These are phyloP conservation scores for Pythium angustatum DNA, from an alignment of 352 stramenopile genomes.

Conservation along the genomic window DNA sequence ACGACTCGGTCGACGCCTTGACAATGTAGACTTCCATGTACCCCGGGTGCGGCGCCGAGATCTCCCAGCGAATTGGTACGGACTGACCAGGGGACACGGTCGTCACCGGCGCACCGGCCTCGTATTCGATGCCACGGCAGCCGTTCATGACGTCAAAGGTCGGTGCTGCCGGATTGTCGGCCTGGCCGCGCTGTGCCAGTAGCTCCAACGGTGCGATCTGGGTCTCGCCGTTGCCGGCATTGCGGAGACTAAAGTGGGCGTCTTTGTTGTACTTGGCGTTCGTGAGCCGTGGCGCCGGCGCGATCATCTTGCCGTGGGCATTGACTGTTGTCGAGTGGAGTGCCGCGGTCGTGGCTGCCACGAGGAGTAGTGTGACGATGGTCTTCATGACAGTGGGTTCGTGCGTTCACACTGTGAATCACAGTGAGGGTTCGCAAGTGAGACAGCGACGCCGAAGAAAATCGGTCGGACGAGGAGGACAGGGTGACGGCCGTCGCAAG, in stretches of 20 bases:
- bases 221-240: constrained; percentile 47
- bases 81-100: constrained; percentile 35
- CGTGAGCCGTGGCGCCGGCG: constrained; percentile 22
- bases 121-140: constrained; percentile 55
- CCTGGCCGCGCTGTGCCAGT: constrained; percentile 45
- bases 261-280: constrained; percentile 41
- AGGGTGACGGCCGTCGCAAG: no score
- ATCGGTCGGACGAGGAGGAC: neutral
- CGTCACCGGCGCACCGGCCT: constrained; percentile 41
- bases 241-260: constrained; percentile 40
- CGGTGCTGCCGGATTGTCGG: constrained; percentile 37
- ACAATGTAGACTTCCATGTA: constrained; percentile 58
- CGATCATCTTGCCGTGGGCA: constrained; percentile 28
- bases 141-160: constrained; percentile 68
- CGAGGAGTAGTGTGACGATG: neutral
- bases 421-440: neutral
- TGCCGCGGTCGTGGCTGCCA: neutral
- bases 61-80: constrained; percentile 46
- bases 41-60: constrained; percentile 55
- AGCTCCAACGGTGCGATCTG: constrained; percentile 48
- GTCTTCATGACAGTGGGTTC: constrained; percentile 4
- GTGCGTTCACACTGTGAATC: neutral
- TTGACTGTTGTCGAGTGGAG: constrained; percentile 9
- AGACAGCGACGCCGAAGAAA: neutral
- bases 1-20: constrained; percentile 37